Base-by-base conservation (phyloP, 116 monocot species). In the Papilionanthe hybrid region DNA sequence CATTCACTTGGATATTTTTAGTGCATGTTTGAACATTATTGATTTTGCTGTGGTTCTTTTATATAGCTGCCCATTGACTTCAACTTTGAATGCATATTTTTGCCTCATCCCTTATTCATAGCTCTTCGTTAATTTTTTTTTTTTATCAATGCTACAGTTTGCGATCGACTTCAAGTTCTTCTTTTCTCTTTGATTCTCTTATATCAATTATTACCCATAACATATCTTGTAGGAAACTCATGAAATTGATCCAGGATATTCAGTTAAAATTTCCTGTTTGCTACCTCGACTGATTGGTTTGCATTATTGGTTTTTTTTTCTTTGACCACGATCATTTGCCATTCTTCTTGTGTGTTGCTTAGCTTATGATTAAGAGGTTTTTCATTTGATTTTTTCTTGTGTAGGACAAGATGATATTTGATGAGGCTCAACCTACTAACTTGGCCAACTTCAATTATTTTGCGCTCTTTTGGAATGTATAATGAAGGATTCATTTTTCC, bases 371-470 rank as follows among this genome's bases (percentile, higher is more conserved):
- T 9, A 23, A 60, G 20, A 37, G 25, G 5, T 60, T 60, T 60
- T 60, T 60, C 1, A 23, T 60, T 8, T 22, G 5, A 22, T 9
- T 60, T 60, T 60, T 60, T 60, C 25, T 20, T 60, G 60, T 60
- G 60, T 60, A 60, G 60, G 60, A 60, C 60, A 60, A 22, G 60
- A 60, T 60, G 60, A 60, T 60, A 60, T 60, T 60, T 60, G 60
- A 60, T 23, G 60, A 60, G 23, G 60, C 7, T 53, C 53, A 53
- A 53, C 53, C 53, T 53, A 60, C 60, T 60, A 60, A 60, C 60
- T 25, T 60, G 60, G 60, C 23, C 60, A 60, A 60, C 60, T 60
- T 60, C 60, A 22, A 60, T 60, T 60, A 60, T 60, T 23, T 23
- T 60, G 60, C 60, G 25, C 60, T 9, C 22, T 60, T 60, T 60